Percentiles rank a stretch among this genome's conserved stretches.
phyloP scores from a whole-genome alignment of 139 green algal genomes.

The Deuterostichococcus epilithicus region DNA sequence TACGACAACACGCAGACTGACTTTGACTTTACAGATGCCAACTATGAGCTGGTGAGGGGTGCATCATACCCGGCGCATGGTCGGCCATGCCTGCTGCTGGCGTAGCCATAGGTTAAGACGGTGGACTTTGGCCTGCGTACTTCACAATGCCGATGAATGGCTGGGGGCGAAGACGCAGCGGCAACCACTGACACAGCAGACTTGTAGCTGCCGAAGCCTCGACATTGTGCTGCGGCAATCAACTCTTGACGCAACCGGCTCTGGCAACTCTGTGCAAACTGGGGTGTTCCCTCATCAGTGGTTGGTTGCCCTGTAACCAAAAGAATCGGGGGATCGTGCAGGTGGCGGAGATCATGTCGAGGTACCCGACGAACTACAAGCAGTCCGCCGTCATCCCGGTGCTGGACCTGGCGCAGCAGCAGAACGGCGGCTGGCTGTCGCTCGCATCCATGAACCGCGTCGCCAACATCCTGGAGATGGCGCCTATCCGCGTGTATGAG shows the following conservation, averaged over 20 bases:
- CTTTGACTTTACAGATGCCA: constrained; percentile 84
- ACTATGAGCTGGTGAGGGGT: constrained; percentile 55
- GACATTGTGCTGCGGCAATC: background rate
- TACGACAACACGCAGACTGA: constrained; percentile 77
- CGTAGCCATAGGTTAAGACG: no score
- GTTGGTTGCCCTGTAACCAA: background rate
- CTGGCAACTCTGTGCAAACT: no score
- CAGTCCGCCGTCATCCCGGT: constrained; percentile 88
- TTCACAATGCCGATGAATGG: no score
- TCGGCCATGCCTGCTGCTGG: no score
- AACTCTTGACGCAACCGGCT: no score
- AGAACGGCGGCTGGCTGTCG: constrained; percentile 89
- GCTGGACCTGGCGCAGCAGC: constrained; percentile 96
- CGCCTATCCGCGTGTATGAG: constrained; percentile 94
- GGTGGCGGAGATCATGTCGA: constrained; percentile 70
- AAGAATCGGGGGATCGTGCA: constrained; percentile 4
- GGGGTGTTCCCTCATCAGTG: no score
- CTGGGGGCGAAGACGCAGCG: no score
- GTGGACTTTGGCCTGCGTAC: no score
- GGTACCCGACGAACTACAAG: constrained; percentile 97
- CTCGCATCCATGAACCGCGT: constrained; percentile 91
- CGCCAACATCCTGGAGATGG: constrained; percentile 80
- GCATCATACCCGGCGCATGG: no score
- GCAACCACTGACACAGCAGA: no score
- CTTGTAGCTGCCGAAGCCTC: no score